Evolutionary conservation across 108 stramenopile genomes (phyloP).

Genomic region (Schizochytrium sp.): DNA sequence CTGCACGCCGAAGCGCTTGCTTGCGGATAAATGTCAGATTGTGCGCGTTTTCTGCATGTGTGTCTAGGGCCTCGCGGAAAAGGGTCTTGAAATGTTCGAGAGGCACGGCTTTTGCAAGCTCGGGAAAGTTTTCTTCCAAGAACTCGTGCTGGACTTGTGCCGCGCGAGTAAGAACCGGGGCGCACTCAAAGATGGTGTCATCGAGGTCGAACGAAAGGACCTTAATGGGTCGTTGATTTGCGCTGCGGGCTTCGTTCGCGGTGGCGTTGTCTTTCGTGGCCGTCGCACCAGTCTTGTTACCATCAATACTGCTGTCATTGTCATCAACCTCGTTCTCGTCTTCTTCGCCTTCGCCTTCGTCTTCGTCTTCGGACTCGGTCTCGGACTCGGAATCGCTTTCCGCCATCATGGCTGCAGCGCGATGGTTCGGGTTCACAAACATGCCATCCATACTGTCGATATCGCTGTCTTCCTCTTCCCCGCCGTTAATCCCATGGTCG

Average conservation of each 20-base stretch:
- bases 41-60: not conserved
- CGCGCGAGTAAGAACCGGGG: not conserved
- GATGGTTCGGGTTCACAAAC: not conserved
- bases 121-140: not conserved
- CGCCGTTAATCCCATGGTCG: not conserved
- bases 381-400: not conserved
- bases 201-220: not conserved
- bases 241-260: not conserved
- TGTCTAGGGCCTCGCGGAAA: not conserved
- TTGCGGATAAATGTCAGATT: not conserved
- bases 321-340: not conserved
- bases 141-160: not conserved
- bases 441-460: not conserved
- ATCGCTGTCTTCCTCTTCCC: not conserved
- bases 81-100: not conserved
- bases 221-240: not conserved
- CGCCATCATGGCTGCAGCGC: not conserved
- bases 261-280: not conserved
- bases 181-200: not conserved
- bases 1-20: not conserved
- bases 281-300: not conserved
- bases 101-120: not conserved
- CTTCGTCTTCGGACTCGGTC: not conserved
- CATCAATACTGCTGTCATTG: not conserved
- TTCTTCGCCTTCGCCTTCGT: not conserved